Conservation (phyloP, 257 asterid species). For the Apocynum venetum region DNA sequence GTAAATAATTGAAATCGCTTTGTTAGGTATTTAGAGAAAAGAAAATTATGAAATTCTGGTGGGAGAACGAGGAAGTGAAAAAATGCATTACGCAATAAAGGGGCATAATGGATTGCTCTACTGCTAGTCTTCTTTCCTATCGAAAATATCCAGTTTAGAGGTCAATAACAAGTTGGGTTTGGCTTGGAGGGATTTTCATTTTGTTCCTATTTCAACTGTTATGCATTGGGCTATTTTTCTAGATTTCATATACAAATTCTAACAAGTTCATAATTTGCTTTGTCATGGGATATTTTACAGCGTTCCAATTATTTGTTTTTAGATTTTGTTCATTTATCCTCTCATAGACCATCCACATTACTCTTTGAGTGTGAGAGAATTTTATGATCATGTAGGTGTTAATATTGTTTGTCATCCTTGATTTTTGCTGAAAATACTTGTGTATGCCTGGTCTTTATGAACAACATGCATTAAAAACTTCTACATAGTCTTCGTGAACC, state of each 20-base stretch:
- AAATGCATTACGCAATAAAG: neutral
- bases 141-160: neutral
- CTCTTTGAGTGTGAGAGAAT: neutral
- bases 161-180: neutral
- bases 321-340: neutral
- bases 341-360: neutral
- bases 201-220: neutral
- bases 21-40: neutral
- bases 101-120: neutral
- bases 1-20: neutral
- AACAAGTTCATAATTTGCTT: neutral
- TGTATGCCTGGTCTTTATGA: neutral
- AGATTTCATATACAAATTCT: neutral
- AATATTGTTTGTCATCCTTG: neutral
- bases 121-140: neutral
- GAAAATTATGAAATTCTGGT: neutral
- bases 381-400: neutral
- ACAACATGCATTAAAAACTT: neutral
- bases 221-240: neutral
- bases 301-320: neutral
- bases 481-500: neutral
- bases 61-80: neutral
- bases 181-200: neutral
- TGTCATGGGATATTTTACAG: neutral
- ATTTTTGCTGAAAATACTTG: neutral